Conservation (phyloP, 768 basidiomycete genomes). For the Phlebiopsis flavidoalba region DNA sequence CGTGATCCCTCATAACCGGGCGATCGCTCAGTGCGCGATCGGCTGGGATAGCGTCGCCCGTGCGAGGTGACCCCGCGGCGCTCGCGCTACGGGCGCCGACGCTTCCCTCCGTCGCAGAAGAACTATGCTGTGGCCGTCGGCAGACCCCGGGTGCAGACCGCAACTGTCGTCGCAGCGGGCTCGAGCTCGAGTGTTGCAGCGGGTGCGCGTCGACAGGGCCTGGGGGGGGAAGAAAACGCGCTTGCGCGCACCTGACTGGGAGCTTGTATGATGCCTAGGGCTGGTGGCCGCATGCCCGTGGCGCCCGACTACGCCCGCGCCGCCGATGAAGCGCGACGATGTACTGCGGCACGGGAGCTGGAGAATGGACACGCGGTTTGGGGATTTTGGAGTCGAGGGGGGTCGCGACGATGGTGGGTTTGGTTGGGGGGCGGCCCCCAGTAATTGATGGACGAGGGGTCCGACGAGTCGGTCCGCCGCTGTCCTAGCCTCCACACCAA, state of each 20-base stretch:
- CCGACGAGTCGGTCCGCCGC: constrained; percentile 13
- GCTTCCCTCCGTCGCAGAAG: constrained; percentile 3
- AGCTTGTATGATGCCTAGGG: constrained; percentile 37
- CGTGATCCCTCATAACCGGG: background rate
- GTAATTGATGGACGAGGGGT: constrained; percentile 13
- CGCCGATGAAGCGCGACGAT: constrained; percentile 62
- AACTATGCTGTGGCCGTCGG: background rate
- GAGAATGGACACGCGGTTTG: constrained; percentile 81
- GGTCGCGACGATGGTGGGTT: constrained; percentile 59
- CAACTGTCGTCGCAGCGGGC: too few species aligned
- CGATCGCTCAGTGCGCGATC: background rate
- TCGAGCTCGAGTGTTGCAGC: too few species aligned
- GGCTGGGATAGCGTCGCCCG: constrained; percentile 10
- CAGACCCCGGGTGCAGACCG: background rate
- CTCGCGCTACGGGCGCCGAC: constrained; percentile 9
- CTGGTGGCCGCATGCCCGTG: constrained; percentile 30
- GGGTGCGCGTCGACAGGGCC: too few species aligned
- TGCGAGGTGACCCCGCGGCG: constrained; percentile 11
- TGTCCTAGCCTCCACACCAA: constrained; percentile 42
- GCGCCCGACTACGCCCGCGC: constrained; percentile 40
- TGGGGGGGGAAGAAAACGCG: too few species aligned
- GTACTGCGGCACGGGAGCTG: constrained; percentile 81
- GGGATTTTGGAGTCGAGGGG: constrained; percentile 80
- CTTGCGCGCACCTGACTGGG: background rate
- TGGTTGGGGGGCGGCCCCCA: constrained; percentile 51